These are phyloP conservation scores for Malus sieversii DNA, from an alignment of 306 rosid genomes.

Conservation along the genomic window DNA sequence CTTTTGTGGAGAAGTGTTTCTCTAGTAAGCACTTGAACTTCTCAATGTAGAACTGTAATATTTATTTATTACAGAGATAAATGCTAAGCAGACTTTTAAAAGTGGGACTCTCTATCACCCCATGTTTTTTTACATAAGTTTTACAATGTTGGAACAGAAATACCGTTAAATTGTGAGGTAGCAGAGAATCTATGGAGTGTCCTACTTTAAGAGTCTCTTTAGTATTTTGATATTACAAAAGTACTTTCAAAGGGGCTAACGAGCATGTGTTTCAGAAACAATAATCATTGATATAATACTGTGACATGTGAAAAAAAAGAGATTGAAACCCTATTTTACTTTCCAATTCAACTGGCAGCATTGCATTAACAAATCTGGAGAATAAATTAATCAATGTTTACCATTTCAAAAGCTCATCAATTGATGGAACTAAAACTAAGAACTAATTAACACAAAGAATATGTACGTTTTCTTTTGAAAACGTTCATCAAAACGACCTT, in stretches of 20 bases:
- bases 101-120: no score
- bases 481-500: slow-evolving; percentile 39
- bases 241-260: background rate
- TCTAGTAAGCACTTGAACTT: background rate
- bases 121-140: no score
- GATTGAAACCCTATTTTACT: background rate
- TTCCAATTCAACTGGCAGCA: background rate
- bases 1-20: background rate
- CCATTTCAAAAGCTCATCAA: background rate
- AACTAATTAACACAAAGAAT: background rate
- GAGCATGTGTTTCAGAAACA: background rate
- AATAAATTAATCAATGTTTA: background rate
- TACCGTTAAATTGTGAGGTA: no score
- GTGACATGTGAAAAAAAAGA: background rate
- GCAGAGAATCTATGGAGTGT: no score
- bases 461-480: background rate
- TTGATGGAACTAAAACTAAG: background rate
- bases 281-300: background rate
- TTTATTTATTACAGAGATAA: no score
- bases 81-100: no score
- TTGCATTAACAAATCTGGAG: background rate
- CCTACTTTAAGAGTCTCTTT: no score
- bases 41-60: no score
- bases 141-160: no score
- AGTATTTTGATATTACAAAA: no score